These are phyloP conservation scores for Ceraceosorus guamensis DNA, from an alignment of 1,284 basidiomycete species.

Conservation along the genomic window DNA sequence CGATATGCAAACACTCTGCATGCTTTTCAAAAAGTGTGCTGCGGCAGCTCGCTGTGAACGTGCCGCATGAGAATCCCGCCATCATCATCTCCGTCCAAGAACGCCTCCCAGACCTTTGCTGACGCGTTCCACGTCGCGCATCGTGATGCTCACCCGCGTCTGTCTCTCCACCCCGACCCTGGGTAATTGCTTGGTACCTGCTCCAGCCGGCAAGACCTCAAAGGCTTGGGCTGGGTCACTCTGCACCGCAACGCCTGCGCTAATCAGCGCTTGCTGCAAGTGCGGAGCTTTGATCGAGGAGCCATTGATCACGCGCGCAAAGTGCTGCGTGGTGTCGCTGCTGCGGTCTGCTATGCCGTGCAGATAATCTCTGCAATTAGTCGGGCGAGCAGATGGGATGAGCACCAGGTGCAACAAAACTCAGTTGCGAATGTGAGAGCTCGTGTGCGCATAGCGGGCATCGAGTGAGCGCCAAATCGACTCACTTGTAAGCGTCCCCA, in stretches of 20 bases:
- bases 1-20: no score
- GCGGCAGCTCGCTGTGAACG: no score
- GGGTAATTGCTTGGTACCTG: neutral
- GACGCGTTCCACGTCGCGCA: conserved; percentile 61
- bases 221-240: neutral
- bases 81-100: neutral
- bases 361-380: conserved; percentile 28
- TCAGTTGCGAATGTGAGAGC: neutral
- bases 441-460: neutral
- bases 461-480: neutral
- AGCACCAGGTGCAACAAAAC: neutral
- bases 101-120: conserved; percentile 27
- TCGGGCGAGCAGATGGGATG: no score
- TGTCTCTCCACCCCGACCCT: conserved; percentile 55
- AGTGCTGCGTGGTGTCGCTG: conserved; percentile 28
- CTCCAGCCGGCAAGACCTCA: neutral
- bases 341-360: conserved; percentile 53
- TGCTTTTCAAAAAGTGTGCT: no score
- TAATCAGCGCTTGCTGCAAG: neutral
- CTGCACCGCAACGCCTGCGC: neutral
- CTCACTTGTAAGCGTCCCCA: conserved; percentile 34
- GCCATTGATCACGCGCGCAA: conserved; percentile 25
- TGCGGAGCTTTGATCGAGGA: conserved; percentile 13
- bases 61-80: no score
- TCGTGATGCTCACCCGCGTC: conserved; percentile 74